Base-by-base conservation (phyloP, 768 basidiomycete species). In the Crassisporium funariophilum region DNA sequence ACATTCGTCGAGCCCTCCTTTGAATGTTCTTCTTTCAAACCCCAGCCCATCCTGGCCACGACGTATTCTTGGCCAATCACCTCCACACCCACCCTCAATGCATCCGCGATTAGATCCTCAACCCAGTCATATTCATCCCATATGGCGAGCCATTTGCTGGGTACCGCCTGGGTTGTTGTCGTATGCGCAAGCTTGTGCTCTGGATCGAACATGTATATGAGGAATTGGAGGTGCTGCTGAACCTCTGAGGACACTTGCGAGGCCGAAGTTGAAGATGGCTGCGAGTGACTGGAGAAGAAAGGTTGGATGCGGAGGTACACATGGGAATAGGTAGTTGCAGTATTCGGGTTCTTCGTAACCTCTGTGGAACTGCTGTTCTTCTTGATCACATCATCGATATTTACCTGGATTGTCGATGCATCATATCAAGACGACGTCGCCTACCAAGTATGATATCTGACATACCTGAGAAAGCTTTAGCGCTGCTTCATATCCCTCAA, bases 111-210 rank as follows among this genome's bases (percentile, higher is more conserved):
- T 29, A 88, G 65, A 60, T 99, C 95, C 67, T 99, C 97, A 10
- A 98, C 94, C 97, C 97, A 95, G 35, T 90, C 86, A 63, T 92
- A 88, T 53, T 85, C 77, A 59, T 97, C 95, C 85, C 93, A 95
- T 35, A 93, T 72, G 4, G 83, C 82, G 45, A 98, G 64, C 97
- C 97, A 99, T 40, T 77, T 71, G n/a, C 71, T 74, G 0, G 95
- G 93, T 16, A 95, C 75, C 4, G 82, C 76, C 63, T 98, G 97
- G 4, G 91, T 91, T 39, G 90, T 64, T 0, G 91, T 90, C 5
- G 84, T 84, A 60, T 86, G 85, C 5, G 75, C 73, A 42, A 98
- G 73, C 25, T 83, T 74, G 63, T 98, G 93, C 4, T 71, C 74
- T 9, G 94, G 92, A 67, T 98, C 95, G 27, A 72, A 72, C 2